phyloP scores from a whole-genome alignment of 192 early-diverging fungal species.

The Phycomyces blakesleeanus region DNA sequence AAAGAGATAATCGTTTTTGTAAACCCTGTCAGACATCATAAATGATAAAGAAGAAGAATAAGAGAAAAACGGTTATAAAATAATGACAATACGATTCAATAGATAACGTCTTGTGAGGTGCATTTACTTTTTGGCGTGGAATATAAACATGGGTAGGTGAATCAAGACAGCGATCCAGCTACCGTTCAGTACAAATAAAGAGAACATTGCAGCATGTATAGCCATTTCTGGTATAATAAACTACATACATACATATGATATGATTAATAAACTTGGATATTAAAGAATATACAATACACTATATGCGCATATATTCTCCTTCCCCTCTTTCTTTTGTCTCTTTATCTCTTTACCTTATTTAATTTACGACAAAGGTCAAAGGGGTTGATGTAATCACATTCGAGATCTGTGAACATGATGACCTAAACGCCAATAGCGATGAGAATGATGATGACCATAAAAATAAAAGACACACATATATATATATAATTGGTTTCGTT shows the following conservation, averaged over 20 bases:
- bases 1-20: slow-evolving; percentile 63
- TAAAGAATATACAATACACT: no score
- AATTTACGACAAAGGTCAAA: slow-evolving; percentile 93
- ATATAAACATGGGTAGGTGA: slow-evolving; percentile 78
- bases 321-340: no score
- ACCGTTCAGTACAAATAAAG: slow-evolving; percentile 77
- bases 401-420: slow-evolving; percentile 53
- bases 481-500: no score
- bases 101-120: no score
- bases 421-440: slow-evolving; percentile 6
- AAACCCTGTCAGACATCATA: slow-evolving; percentile 65
- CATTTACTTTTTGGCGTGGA: slow-evolving; percentile 79
- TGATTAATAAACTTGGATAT: no score
- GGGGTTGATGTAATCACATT: slow-evolving; percentile 98
- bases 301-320: no score
- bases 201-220: slow-evolving; percentile 70
- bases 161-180: slow-evolving; percentile 79
- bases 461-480: no score
- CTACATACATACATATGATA: slow-evolving; percentile 50
- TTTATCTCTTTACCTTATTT: slow-evolving; percentile 72
- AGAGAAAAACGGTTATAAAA: not conserved
- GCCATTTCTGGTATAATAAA: slow-evolving; percentile 89
- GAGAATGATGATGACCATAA: no score
- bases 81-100: not conserved
- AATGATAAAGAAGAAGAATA: not conserved